Percentiles rank a stretch among this genome's conserved stretches.
phyloP scores from a whole-genome alignment of 75 land plant species.

The Chamaecyparis obtusa region DNA sequence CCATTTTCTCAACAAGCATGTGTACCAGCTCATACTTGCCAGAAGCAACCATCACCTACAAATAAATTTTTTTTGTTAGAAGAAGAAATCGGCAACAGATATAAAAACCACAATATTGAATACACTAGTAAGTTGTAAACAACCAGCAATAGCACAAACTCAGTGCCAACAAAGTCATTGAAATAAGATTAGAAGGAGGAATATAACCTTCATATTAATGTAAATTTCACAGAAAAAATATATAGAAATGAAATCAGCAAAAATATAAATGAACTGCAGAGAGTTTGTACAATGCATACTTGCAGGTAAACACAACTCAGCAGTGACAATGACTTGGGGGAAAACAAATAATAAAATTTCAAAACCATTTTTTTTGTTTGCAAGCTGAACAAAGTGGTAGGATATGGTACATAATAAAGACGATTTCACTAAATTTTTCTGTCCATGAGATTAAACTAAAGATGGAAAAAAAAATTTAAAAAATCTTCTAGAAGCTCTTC shows the following conservation, averaged over 20 bases:
- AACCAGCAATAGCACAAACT: not conserved
- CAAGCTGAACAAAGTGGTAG: not conserved
- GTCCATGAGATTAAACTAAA: too few relatives aligned
- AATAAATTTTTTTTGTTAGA: not conserved
- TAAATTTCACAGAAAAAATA: not conserved
- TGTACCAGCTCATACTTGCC: constrained; percentile 72
- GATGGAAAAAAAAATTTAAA: too few relatives aligned
- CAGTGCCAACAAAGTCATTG: not conserved
- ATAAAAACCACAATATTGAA: not conserved
- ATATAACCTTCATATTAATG: not conserved
- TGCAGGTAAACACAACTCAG: not conserved
- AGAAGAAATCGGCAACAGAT: not conserved
- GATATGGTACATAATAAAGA: not conserved
- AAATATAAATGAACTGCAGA: too few relatives aligned
- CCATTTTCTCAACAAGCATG: constrained; percentile 64
- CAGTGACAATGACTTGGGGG: not conserved
- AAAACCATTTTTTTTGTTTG: not conserved
- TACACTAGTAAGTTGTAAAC: not conserved
- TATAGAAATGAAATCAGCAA: not conserved
- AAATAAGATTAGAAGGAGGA: not conserved
- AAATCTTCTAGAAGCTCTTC: too few relatives aligned
- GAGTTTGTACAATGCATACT: too few relatives aligned
- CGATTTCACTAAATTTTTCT: too few relatives aligned
- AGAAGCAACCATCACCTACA: constrained; percentile 80
- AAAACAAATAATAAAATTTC: too few relatives aligned